Conservation (phyloP, 176 grass and related monocot species). For the Raddia distichophylla region DNA sequence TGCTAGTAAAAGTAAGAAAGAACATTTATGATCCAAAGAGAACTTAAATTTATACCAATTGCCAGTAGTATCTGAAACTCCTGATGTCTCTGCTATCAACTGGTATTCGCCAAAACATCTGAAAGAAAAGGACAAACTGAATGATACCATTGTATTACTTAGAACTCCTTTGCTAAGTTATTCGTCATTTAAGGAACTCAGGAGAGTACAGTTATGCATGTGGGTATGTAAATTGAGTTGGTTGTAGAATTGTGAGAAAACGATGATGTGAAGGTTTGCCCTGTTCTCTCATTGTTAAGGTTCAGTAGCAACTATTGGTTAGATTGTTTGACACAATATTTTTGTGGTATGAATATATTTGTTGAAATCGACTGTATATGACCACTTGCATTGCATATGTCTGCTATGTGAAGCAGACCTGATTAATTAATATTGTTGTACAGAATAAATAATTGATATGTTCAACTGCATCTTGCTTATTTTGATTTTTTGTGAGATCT, state of each 20-base stretch:
- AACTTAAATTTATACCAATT: too few relatives aligned
- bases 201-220: neutral
- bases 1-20: too few relatives aligned
- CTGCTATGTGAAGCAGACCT: neutral
- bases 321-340: too few relatives aligned
- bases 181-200: neutral
- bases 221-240: neutral
- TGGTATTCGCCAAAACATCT: neutral
- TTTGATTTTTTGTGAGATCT: slow-evolving; percentile 12
- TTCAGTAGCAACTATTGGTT: too few relatives aligned
- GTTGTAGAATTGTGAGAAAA: neutral
- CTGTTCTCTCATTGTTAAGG: too few relatives aligned
- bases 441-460: slow-evolving; percentile 1
- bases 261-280: too few relatives aligned
- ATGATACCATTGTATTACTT: neutral
- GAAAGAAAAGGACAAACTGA: slow-evolving; percentile 12
- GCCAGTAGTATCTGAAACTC: neutral
- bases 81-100: neutral
- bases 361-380: neutral
- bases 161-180: neutral
- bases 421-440: neutral
- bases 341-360: too few relatives aligned
- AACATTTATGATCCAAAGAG: too few relatives aligned
- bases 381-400: too few relatives aligned
- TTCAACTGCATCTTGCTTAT: neutral